Conservation (phyloP, 208 protist species). For the Trypanosoma caninum region DNA sequence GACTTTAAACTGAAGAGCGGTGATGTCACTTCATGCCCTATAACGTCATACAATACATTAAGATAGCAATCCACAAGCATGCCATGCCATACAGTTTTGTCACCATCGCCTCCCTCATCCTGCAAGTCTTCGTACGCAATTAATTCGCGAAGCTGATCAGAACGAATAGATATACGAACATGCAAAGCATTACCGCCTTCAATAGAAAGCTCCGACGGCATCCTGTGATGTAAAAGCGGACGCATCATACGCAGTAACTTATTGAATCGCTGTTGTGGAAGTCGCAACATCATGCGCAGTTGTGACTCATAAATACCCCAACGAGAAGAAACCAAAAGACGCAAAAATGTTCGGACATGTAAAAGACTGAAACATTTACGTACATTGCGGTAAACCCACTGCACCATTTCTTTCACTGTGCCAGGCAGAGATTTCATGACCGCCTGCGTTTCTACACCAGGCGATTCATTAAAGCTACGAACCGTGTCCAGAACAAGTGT, state of each 20-base stretch:
- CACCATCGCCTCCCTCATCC: conserved; percentile 24
- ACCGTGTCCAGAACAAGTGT: conserved; percentile 58
- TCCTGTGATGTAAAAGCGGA: conserved; percentile 36
- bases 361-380: conserved; percentile 35
- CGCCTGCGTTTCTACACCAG: conserved; percentile 40
- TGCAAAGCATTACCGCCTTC: conserved; percentile 40
- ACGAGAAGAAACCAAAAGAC: conserved; percentile 46
- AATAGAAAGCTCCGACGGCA: conserved; percentile 6
- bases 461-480: conserved; percentile 44
- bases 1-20: conserved; percentile 7
- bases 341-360: conserved; percentile 42
- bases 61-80: conserved; percentile 52
- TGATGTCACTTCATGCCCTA: conserved; percentile 12
- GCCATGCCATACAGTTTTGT: conserved; percentile 55
- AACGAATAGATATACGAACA: conserved; percentile 34
- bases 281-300: conserved; percentile 50
- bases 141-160: conserved; percentile 40
- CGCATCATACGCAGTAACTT: conserved; percentile 70
- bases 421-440: conserved; percentile 49
- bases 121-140: conserved; percentile 28
- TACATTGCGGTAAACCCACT: conserved; percentile 43
- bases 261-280: conserved; percentile 50
- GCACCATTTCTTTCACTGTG: conserved; percentile 45
- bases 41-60: conserved; percentile 30
- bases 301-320: conserved; percentile 64